phyloP scores from a whole-genome alignment of 2,329 filamentous ascomycete genomes.

The Botrytis elliptica region DNA sequence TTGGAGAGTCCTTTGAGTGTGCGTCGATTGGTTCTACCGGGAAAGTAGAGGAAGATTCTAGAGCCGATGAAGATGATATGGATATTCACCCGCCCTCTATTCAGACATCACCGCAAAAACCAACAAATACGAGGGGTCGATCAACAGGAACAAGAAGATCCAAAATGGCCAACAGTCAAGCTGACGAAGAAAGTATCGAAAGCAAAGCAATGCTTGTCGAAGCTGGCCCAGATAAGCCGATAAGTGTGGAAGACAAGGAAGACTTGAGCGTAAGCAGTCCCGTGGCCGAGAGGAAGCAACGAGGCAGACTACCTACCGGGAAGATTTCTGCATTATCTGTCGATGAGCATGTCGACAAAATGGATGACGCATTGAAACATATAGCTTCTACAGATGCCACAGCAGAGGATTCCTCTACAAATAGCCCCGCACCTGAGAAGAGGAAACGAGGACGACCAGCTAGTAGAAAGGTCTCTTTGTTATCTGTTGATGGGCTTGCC shows the following conservation, averaged over 20 bases:
- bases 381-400: not conserved
- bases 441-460: not conserved
- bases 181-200: not conserved
- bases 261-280: not conserved
- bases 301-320: not conserved
- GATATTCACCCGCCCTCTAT: not conserved
- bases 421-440: slow-evolving; percentile 2
- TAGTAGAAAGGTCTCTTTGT: not conserved
- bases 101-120: not conserved
- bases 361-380: not conserved
- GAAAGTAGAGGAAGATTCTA: not conserved
- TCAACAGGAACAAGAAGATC: slow-evolving; percentile 4
- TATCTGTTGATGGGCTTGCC: not conserved
- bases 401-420: not conserved
- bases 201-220: not conserved
- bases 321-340: not conserved
- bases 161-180: not conserved
- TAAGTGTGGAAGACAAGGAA: not conserved
- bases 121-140: not conserved
- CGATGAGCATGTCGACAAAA: not conserved
- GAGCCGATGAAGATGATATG: not conserved
- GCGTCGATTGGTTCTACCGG: not conserved
- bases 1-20: not conserved
- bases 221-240: not conserved
- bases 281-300: not conserved